Percentiles rank a stretch among this genome's conserved stretches.
These are phyloP conservation scores for Citrus mangshanensis DNA, from an alignment of 345 rosid species.

Conservation along the genomic window DNA sequence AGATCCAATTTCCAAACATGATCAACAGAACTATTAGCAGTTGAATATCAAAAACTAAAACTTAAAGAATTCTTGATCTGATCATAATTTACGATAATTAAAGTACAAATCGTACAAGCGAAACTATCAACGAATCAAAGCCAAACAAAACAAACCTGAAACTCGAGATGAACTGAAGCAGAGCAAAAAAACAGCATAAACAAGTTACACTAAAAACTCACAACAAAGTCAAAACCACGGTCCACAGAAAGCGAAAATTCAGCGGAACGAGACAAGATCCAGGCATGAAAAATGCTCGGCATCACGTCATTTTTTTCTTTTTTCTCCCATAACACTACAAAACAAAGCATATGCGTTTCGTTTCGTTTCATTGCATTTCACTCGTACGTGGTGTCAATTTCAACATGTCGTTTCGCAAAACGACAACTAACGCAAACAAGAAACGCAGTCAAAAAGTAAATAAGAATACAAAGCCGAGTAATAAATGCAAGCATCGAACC, in stretches of 20 bases:
- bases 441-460: conserved; percentile 7
- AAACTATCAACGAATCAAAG: background rate
- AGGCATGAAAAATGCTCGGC: background rate
- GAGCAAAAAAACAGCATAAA: background rate
- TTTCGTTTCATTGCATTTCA: background rate
- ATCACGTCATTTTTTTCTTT: background rate
- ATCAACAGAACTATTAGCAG: background rate
- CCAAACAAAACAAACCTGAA: conserved; percentile 4
- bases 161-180: background rate
- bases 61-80: background rate
- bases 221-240: background rate
- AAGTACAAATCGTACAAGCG: background rate
- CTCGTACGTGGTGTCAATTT: background rate
- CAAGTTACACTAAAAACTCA: background rate
- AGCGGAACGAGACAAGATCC: background rate
- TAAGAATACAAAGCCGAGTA: background rate
- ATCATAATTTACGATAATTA: background rate
- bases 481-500: background rate
- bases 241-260: background rate
- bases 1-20: background rate
- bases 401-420: background rate
- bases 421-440: background rate
- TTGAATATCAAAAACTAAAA: background rate
- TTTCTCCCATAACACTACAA: background rate
- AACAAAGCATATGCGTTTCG: background rate